phyloP scores from a whole-genome alignment of 2,329 filamentous ascomycete genomes.

The Bertia moriformis region DNA sequence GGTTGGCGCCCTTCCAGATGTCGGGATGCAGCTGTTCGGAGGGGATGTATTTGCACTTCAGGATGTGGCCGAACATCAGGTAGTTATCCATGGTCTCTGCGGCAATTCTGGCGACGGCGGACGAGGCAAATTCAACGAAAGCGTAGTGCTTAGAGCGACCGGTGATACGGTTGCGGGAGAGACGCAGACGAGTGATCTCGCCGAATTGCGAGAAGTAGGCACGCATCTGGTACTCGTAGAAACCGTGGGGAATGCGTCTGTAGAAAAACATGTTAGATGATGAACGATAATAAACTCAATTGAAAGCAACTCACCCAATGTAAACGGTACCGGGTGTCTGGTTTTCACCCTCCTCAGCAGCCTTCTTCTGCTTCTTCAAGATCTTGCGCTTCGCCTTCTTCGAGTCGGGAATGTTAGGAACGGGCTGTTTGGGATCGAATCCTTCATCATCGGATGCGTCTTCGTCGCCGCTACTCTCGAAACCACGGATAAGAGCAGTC shows the following conservation, averaged over 20 bases:
- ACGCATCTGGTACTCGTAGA: slow-evolving; percentile 62
- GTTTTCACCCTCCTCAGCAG: slow-evolving; percentile 10
- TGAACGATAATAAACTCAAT: neutral
- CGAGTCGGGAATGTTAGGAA: slow-evolving; percentile 25
- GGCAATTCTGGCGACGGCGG: slow-evolving; percentile 53
- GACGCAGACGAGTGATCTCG: slow-evolving; percentile 44
- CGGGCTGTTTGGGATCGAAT: slow-evolving; percentile 20
- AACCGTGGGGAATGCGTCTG: slow-evolving; percentile 55
- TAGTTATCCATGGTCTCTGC: slow-evolving; percentile 67
- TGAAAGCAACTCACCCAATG: slow-evolving; percentile 30
- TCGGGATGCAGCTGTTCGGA: slow-evolving; percentile 45
- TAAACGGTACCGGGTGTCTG: slow-evolving; percentile 50
- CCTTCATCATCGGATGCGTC: slow-evolving; percentile 19
- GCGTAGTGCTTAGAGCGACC: slow-evolving; percentile 59
- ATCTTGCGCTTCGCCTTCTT: slow-evolving; percentile 24
- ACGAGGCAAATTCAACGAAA: slow-evolving; percentile 54
- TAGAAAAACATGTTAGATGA: slow-evolving; percentile 9
- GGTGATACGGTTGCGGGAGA: slow-evolving; percentile 57
- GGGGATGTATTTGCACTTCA: slow-evolving; percentile 54
- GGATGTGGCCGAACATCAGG: slow-evolving; percentile 60
- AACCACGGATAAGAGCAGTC: slow-evolving; percentile 34
- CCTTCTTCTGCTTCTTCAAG: slow-evolving; percentile 23
- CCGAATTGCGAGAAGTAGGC: slow-evolving; percentile 64
- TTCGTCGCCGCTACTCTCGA: slow-evolving; percentile 36
- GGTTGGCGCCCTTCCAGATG: slow-evolving; percentile 54